Base-by-base conservation (phyloP, 495 filamentous ascomycete species). In the Emericellopsis terricola region DNA sequence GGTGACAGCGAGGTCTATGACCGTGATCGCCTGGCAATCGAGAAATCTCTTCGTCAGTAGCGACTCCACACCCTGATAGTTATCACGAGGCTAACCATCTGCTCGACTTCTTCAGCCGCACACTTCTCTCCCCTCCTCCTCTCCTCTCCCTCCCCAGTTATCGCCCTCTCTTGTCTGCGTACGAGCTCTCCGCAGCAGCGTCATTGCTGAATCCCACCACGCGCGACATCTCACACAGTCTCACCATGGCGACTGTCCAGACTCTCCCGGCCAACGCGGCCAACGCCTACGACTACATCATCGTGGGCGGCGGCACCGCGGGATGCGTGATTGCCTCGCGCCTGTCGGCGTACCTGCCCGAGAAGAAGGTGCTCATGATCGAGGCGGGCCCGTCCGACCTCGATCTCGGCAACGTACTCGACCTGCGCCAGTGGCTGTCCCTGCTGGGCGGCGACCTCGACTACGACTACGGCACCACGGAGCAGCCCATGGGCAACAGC, bases 391-490 rank as follows among this genome's bases (percentile, higher is more conserved):
- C 59, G 21, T 59, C 56, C 39, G 60, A 65, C 39, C 59, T 46
- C 34, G 59, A 52, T 39, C 50, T 59, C 40, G 49, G 59, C 24
- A 48, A 49, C 16, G 60, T 65, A 14, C 67, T 86, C 29, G 73
- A 81, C 38, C 62, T 89, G 31, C 78, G 78, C 43, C 73, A 86
- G 49, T 86, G 81, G 81, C 57, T 86, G 24, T 68, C 60, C 31
- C 57, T 87, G 14, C 64, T 87, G 8, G 81, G 80, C 33, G 79
- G 80, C 39, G 81, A 86, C 44, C 62, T 85, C 29, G 81, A 86
- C 53, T 86, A 80, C 55, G 81, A 86, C 42, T 89, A 89, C 56
- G 68, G 68, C 34, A 89, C 81, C n/a, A 77, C 69, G 27, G 81
- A 84, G 53, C 81, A 87, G 52, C 79, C 80, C 34, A 78, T 70